Conservation (phyloP, 768 basidiomycete genomes). For the Suillus tomentosus region DNA sequence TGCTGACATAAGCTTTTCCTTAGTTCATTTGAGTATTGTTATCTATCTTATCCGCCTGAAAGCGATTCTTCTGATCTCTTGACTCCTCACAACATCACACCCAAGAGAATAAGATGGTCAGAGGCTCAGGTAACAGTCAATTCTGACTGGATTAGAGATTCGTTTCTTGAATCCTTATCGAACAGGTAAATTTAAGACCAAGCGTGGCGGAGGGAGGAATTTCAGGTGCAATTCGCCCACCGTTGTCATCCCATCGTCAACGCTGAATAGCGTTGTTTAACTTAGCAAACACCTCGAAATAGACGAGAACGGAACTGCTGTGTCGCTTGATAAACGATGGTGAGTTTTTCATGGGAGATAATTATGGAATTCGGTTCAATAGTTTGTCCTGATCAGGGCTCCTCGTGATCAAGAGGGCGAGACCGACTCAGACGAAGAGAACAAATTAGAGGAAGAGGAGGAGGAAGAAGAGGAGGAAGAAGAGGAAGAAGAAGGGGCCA, state of each 20-base stretch:
- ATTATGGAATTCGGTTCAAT: not conserved
- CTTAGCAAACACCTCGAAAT: constrained; percentile 60
- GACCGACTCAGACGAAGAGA: constrained; percentile 42
- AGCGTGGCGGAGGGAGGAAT: constrained; percentile 84
- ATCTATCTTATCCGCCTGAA: constrained; percentile 22
- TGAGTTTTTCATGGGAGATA: constrained; percentile 28
- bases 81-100: not conserved
- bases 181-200: constrained; percentile 82
- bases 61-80: not conserved
- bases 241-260: constrained; percentile 11
- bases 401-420: constrained; percentile 43
- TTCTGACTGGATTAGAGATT: not conserved
- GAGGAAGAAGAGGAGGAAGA: constrained; percentile 46
- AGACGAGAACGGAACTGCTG: constrained; percentile 59
- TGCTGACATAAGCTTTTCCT: constrained; percentile 23
- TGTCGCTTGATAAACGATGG: constrained; percentile 48
- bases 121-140: constrained; percentile 29
- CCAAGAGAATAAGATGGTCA: constrained; percentile 28
- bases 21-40: not conserved
- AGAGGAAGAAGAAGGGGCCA: constrained; percentile 34
- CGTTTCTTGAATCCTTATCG: not conserved
- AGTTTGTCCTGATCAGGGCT: constrained; percentile 27
- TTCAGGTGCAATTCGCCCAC: constrained; percentile 58
- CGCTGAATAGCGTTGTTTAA: constrained; percentile 17
- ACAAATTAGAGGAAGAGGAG: constrained; percentile 41